Percentiles rank a stretch among this genome's conserved stretches.
phyloP scores from a whole-genome alignment of 2,329 filamentous ascomycete species.

The Dactylellina drechsleri region DNA sequence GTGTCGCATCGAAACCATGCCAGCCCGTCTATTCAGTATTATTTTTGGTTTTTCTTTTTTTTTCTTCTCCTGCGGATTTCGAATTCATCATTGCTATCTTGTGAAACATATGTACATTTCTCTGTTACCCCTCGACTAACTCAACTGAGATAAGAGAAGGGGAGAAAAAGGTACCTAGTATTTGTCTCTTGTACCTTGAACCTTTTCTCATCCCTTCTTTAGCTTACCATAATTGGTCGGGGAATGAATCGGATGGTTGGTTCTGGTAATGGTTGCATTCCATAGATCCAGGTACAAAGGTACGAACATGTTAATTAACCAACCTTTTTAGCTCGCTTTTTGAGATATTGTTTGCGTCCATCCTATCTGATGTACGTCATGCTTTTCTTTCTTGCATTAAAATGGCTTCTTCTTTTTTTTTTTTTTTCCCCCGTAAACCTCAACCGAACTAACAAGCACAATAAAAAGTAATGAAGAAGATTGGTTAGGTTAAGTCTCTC shows the following conservation, averaged over 20 bases:
- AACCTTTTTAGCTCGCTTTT: not conserved
- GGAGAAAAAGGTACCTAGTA: not conserved
- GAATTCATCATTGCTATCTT: not conserved
- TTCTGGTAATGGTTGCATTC: slow-evolving; percentile 2
- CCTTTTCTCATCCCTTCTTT: too few species aligned
- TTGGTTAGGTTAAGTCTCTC: too few species aligned
- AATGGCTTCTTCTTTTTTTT: not conserved
- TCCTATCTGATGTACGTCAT: slow-evolving; percentile 13
- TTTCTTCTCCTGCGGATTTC: not conserved
- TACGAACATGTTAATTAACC: not conserved
- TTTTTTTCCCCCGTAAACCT: not conserved
- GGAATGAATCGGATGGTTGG: slow-evolving; percentile 14
- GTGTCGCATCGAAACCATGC: not conserved
- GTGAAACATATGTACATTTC: slow-evolving; percentile 10
- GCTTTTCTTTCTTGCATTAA: not conserved
- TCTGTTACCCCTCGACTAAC: slow-evolving; percentile 1
- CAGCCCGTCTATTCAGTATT: not conserved
- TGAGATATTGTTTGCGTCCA: slow-evolving; percentile 12
- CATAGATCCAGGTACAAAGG: slow-evolving; percentile 26
- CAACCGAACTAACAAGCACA: too few species aligned
- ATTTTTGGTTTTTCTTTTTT: not conserved
- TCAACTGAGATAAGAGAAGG: not conserved
- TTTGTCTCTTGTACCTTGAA: not conserved
- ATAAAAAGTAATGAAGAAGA: too few species aligned
- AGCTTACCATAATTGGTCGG: slow-evolving; percentile 27